phyloP scores from a whole-genome alignment of 2,329 filamentous ascomycete species.

The Grosmannia penicillata region DNA sequence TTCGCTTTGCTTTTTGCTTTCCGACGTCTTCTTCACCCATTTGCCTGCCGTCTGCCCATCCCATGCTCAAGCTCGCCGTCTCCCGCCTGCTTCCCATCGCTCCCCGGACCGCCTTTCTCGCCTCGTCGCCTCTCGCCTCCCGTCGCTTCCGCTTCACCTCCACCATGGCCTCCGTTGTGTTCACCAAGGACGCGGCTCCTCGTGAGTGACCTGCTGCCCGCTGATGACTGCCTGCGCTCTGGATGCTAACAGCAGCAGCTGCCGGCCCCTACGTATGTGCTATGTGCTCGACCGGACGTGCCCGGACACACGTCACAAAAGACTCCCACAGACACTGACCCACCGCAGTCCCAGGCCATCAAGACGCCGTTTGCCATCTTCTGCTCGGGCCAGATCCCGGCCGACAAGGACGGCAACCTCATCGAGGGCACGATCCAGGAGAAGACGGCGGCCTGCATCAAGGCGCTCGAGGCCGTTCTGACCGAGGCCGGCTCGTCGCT shows the following conservation, averaged over 20 bases:
- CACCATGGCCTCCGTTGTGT: slow-evolving; percentile 31
- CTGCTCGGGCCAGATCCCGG: slow-evolving; percentile 58
- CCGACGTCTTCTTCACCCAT: neutral
- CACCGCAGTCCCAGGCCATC: slow-evolving; percentile 37
- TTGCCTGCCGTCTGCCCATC: neutral
- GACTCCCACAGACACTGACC: neutral
- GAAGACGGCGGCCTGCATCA: slow-evolving; percentile 47
- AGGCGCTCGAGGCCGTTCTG: slow-evolving; percentile 75
- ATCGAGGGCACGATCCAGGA: slow-evolving; percentile 46
- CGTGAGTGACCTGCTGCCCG: slow-evolving; percentile 25
- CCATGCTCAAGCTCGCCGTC: slow-evolving; percentile 5
- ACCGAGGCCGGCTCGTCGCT: slow-evolving; percentile 67
- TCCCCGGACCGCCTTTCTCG: neutral
- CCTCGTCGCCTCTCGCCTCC: neutral
- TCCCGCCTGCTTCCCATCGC: slow-evolving; percentile 1
- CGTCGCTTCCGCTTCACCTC: slow-evolving; percentile 13
- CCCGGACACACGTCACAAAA: neutral
- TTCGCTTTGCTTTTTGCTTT: too few species aligned
- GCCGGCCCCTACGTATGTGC: slow-evolving; percentile 46
- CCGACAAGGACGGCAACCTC: slow-evolving; percentile 39
- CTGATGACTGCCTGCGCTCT: neutral
- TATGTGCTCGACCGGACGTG: neutral
- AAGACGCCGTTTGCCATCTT: slow-evolving; percentile 52
- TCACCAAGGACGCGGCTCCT: slow-evolving; percentile 43
- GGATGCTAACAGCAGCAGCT: slow-evolving; percentile 23